phyloP scores from a whole-genome alignment of 805 yeast genomes.

The Wickerhamomyces bisporus region DNA sequence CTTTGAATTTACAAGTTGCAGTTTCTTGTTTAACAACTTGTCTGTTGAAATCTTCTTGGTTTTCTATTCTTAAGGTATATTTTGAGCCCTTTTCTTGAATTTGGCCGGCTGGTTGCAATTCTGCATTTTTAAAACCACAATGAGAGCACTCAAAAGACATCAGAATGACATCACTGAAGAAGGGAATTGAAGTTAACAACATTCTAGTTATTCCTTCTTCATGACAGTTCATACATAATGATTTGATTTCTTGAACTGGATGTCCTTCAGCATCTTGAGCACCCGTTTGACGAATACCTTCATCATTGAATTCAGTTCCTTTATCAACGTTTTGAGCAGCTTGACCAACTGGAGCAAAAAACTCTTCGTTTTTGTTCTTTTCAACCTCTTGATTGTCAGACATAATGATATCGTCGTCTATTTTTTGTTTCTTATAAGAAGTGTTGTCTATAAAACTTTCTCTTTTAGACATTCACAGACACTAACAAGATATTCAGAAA shows the following conservation, averaged over 20 bases:
- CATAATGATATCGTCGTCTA: slow-evolving; percentile 5
- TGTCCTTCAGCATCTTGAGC: slow-evolving; percentile 83
- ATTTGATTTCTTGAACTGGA: slow-evolving; percentile 92
- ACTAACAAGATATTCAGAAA: too few relatives aligned
- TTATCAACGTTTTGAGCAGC: slow-evolving; percentile 45
- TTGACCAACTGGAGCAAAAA: slow-evolving; percentile 58
- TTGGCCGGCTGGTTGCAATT: slow-evolving; percentile 91
- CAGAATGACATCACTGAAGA: slow-evolving; percentile 80
- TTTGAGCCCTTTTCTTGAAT: slow-evolving; percentile 86
- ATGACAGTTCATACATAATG: slow-evolving; percentile 94
- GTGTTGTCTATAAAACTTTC: slow-evolving; percentile 1
- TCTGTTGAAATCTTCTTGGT: slow-evolving; percentile 70
- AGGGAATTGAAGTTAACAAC: slow-evolving; percentile 85
- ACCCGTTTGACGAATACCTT: slow-evolving; percentile 61
- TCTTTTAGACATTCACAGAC: background rate
- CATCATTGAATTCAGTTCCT: slow-evolving; percentile 22
- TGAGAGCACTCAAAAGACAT: slow-evolving; percentile 97
- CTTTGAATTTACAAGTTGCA: slow-evolving; percentile 73
- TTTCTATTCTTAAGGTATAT: slow-evolving; percentile 64
- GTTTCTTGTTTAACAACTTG: slow-evolving; percentile 90
- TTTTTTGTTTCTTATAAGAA: slow-evolving; percentile 10
- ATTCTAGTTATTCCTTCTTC: slow-evolving; percentile 79
- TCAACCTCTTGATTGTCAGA: slow-evolving; percentile 4
- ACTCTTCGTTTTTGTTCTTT: slow-evolving; percentile 29
- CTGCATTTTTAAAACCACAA: slow-evolving; percentile 86